phyloP scores from a whole-genome alignment of 2,329 filamentous ascomycete species.

The Aureobasidium sp. region DNA sequence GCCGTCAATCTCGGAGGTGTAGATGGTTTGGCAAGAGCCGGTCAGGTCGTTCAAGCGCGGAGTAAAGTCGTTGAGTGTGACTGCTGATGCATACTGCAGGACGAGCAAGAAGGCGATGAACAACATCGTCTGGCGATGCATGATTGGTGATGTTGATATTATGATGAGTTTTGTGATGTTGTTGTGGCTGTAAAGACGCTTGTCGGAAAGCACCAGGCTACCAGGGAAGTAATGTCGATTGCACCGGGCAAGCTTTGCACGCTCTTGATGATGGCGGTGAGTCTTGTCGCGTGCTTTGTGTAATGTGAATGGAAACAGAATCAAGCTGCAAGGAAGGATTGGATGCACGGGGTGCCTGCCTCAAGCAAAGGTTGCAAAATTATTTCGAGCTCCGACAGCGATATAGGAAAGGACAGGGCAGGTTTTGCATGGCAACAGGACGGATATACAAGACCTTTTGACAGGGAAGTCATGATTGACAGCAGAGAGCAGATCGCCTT shows the following conservation, averaged over 20 bases:
- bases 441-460: background rate
- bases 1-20: constrained; percentile 34
- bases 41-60: constrained; percentile 37
- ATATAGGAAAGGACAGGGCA: background rate
- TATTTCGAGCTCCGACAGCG: background rate
- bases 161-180: background rate
- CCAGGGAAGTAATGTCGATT: background rate
- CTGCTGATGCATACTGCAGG: constrained; percentile 24
- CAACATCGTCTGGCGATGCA: background rate
- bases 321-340: constrained; percentile 1
- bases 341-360: constrained; percentile 2
- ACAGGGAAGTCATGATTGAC: constrained; percentile 7
- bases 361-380: background rate
- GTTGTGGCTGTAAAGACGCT: background rate
- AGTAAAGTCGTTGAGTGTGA: constrained; percentile 40
- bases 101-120: constrained; percentile 16
- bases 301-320: background rate
- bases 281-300: constrained; percentile 11
- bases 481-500: constrained; percentile 5
- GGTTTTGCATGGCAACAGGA: background rate
- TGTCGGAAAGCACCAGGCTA: background rate
- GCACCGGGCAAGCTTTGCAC: constrained; percentile 8
- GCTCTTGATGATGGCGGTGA: constrained; percentile 9
- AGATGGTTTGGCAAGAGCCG: constrained; percentile 33
- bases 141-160: background rate